Conservation (phyloP, 345 rosid genomes). For the Eutrema heterophyllum region DNA sequence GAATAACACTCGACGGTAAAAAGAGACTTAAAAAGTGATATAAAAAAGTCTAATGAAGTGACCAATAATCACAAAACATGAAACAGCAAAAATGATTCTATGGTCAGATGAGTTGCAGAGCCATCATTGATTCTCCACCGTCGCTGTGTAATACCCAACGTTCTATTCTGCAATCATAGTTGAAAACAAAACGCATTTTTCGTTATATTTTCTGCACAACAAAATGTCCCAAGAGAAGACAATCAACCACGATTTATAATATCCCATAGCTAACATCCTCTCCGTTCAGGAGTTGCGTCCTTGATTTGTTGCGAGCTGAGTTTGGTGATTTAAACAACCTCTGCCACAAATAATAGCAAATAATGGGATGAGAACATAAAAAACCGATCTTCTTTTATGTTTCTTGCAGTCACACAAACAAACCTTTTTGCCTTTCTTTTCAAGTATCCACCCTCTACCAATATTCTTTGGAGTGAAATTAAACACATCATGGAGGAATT, state of each 20-base stretch:
- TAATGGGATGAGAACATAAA: background rate
- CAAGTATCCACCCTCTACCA: slow-evolving; percentile 42
- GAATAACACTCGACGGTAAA: background rate
- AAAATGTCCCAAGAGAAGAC: background rate
- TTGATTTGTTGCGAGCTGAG: slow-evolving; percentile 69
- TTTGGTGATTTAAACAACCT: slow-evolving; percentile 76
- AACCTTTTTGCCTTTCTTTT: slow-evolving; percentile 67
- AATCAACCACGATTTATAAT: background rate
- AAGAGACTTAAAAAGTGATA: background rate
- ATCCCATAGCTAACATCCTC: slow-evolving; percentile 79
- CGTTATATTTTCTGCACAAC: background rate
- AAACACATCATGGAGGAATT: slow-evolving; percentile 71
- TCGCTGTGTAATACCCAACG: slow-evolving; percentile 26
- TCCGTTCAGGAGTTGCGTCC: slow-evolving; percentile 78
- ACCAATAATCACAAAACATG: background rate
- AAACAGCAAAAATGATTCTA: background rate
- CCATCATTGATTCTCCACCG: slow-evolving; percentile 15
- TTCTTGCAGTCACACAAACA: background rate
- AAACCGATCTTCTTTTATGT: background rate
- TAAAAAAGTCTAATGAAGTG: background rate
- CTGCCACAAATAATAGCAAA: slow-evolving; percentile 37
- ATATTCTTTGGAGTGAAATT: slow-evolving; percentile 65
- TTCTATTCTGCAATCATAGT: slow-evolving; percentile 26
- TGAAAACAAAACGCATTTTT: background rate
- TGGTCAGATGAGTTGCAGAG: background rate